Percentiles rank a stretch among this genome's conserved stretches.
phyloP scores from a whole-genome alignment of 1,139 yeast species.

The Pneumocystis carinii region DNA sequence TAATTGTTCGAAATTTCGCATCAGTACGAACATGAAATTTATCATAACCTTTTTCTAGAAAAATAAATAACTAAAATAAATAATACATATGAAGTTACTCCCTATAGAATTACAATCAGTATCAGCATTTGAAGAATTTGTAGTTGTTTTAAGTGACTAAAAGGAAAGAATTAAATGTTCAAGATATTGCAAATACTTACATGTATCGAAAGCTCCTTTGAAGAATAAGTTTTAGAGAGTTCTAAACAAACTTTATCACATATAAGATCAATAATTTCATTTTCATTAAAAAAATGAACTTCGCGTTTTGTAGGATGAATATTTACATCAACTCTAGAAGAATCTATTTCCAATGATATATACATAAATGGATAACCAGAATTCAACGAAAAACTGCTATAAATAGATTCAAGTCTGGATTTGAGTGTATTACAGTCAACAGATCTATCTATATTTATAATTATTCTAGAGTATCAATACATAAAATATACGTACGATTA shows the following conservation, averaged over 20 bases:
- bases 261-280: constrained; percentile 59
- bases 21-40: neutral
- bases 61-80: neutral
- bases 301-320: constrained; percentile 93
- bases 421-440: constrained; percentile 71
- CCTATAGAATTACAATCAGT: neutral
- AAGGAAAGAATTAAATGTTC: neutral
- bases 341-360: constrained; percentile 46
- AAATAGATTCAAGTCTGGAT: constrained; percentile 52
- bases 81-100: neutral
- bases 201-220: constrained; percentile 58
- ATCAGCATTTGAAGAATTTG: neutral
- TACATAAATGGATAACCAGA: constrained; percentile 71
- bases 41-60: neutral
- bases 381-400: constrained; percentile 56
- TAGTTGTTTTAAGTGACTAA: neutral
- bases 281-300: constrained; percentile 73
- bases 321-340: constrained; percentile 73
- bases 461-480: neutral
- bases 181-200: neutral
- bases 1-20: neutral
- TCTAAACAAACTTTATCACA: constrained; percentile 36
- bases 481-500: constrained; percentile 28
- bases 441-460: constrained; percentile 36
- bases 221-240: constrained; percentile 47